Evolutionary conservation across 176 grass and related monocot genomes (phyloP).

Genomic region (Hyparrhenia diplandra): DNA sequence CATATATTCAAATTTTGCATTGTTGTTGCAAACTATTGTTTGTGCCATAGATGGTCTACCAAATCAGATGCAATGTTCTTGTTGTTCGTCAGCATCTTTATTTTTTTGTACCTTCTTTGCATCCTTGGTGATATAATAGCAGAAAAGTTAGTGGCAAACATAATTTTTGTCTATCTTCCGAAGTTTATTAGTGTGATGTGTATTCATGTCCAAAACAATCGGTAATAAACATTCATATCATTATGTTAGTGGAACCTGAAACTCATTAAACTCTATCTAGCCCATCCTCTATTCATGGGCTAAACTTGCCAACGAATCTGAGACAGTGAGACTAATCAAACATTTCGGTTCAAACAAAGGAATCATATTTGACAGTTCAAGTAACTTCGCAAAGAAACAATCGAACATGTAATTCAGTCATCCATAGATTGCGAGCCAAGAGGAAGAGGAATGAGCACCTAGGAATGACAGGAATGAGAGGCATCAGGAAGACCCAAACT

Average conservation of each 20-base stretch:
- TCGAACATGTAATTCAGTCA: background rate
- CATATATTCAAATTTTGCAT: background rate
- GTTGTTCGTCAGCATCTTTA: background rate
- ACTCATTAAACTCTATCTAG: background rate
- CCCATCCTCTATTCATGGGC: background rate
- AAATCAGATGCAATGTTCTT: background rate
- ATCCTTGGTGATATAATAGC: background rate
- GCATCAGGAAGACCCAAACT: conserved; percentile 26
- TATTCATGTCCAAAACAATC: background rate
- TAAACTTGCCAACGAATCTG: background rate
- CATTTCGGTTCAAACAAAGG: background rate
- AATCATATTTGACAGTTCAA: background rate
- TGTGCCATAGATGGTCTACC: background rate
- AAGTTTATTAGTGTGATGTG: background rate
- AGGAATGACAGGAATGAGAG: conserved; percentile 15
- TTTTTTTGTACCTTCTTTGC: background rate
- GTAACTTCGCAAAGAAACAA: background rate
- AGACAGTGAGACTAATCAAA: background rate
- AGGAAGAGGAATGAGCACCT: conserved; percentile 16
- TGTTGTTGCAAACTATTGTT: background rate
- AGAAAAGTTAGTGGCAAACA: background rate
- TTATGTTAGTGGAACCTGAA: background rate
- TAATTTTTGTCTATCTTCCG: background rate
- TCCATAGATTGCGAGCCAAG: background rate
- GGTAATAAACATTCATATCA: background rate